Percentiles rank a stretch among this genome's conserved stretches.
Conservation (phyloP, 345 rosid genomes). For the Odontarrhena argentea region DNA sequence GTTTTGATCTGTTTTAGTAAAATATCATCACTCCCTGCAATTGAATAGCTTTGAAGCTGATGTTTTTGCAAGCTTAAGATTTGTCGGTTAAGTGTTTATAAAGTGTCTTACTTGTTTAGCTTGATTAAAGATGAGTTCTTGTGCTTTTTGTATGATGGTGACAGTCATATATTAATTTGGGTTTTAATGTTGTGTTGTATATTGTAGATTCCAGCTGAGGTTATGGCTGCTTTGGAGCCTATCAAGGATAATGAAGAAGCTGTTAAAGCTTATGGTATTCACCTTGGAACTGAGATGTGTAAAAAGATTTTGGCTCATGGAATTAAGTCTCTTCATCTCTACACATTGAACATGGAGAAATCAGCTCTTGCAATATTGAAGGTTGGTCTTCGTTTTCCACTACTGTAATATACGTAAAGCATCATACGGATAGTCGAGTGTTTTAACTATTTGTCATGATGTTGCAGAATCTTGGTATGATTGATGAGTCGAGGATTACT, state of each 20-base stretch:
- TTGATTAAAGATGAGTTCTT: background rate
- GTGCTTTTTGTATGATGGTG: conserved; percentile 9
- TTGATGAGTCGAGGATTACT: conserved; percentile 81
- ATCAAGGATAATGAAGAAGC: conserved; percentile 98
- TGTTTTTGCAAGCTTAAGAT: conserved; percentile 5
- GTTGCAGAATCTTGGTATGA: conserved; percentile 86
- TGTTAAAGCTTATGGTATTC: conserved; percentile 87
- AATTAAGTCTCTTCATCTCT: conserved; percentile 80
- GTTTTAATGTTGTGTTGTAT: too few relatives aligned
- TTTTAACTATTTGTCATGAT: conserved; percentile 35
- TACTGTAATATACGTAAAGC: background rate
- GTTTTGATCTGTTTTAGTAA: background rate
- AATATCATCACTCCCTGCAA: background rate
- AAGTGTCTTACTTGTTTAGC: conserved; percentile 15
- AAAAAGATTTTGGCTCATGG: conserved; percentile 91
- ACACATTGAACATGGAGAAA: conserved; percentile 93
- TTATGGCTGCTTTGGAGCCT: conserved; percentile 88
- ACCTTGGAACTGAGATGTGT: conserved; percentile 97
- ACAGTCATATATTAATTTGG: background rate
- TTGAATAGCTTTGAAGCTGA: background rate
- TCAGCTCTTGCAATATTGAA: conserved; percentile 83
- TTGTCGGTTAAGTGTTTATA: background rate
- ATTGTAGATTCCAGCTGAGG: conserved; percentile 76
- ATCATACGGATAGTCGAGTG: background rate
- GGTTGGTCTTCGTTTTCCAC: conserved; percentile 45